phyloP scores from a whole-genome alignment of 1,284 basidiomycete species.

The Moesziomyces sp. region DNA sequence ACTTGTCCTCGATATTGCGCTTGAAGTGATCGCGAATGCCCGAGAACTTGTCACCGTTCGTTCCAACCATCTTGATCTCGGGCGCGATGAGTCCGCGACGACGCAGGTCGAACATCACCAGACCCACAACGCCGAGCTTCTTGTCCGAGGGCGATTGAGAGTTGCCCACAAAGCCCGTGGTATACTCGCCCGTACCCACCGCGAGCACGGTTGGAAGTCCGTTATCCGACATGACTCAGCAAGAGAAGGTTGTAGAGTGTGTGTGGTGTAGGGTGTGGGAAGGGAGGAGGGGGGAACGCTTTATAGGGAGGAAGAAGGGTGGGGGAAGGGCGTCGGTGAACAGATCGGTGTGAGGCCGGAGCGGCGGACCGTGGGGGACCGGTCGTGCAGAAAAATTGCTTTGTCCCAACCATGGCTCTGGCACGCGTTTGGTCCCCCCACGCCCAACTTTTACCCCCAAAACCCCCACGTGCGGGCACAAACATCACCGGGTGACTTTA shows the following conservation, averaged over 20 bases:
- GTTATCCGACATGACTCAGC: no score
- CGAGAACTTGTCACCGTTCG: slow-evolving; percentile 84
- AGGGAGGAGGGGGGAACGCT: not conserved
- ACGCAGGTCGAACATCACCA: slow-evolving; percentile 89
- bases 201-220: slow-evolving; percentile 44
- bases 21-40: slow-evolving; percentile 82
- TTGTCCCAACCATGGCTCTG: no score
- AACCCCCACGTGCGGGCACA: not conserved
- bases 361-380: slow-evolving; percentile 15
- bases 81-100: slow-evolving; percentile 80
- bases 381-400: slow-evolving; percentile 1
- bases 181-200: slow-evolving; percentile 71
- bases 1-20: slow-evolving; percentile 83
- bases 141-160: slow-evolving; percentile 94
- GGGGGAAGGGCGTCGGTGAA: not conserved
- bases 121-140: slow-evolving; percentile 84
- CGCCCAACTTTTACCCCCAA: not conserved
- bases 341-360: not conserved
- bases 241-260: no score
- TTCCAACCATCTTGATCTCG: slow-evolving; percentile 82
- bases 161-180: slow-evolving; percentile 88
- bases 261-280: not conserved
- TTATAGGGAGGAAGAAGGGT: not conserved
- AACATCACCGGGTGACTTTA: not conserved
- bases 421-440: not conserved